phyloP scores from a whole-genome alignment of 495 filamentous ascomycete species.

The Aspergillus asperescens region DNA sequence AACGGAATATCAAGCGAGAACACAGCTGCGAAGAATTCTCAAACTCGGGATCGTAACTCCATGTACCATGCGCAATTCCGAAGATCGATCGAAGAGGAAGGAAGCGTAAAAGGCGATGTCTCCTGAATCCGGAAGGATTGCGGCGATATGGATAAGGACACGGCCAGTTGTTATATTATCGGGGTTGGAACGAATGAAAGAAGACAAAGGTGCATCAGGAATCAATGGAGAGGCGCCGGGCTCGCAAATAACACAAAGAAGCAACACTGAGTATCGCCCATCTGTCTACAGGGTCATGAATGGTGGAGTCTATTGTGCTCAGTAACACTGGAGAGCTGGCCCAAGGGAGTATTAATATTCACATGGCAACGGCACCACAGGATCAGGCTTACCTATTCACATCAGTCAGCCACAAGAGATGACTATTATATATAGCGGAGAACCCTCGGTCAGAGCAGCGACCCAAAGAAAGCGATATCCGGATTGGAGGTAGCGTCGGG shows the following conservation, averaged over 20 bases:
- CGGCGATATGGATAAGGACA: background rate
- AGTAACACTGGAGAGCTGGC: slow-evolving; percentile 7
- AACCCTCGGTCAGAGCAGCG: background rate
- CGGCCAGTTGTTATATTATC: background rate
- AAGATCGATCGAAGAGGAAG: background rate
- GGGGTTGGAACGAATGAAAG: background rate
- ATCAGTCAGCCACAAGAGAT: slow-evolving; percentile 1
- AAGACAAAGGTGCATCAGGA: slow-evolving; percentile 7
- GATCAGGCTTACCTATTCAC: slow-evolving; percentile 19
- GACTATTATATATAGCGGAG: slow-evolving; percentile 14
- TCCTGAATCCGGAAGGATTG: background rate
- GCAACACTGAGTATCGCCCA: background rate
- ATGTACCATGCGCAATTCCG: slow-evolving; percentile 3
- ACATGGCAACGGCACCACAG: slow-evolving; percentile 9
- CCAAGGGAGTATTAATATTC: slow-evolving; percentile 21
- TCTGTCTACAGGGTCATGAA: slow-evolving; percentile 10
- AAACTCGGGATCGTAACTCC: slow-evolving; percentile 1
- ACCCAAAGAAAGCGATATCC: background rate
- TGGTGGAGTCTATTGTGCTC: slow-evolving; percentile 12
- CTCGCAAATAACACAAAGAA: slow-evolving; percentile 9
- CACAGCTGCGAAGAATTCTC: background rate
- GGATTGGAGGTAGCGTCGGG: background rate
- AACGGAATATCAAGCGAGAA: background rate
- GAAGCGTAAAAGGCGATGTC: background rate
- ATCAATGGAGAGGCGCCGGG: slow-evolving; percentile 4